phyloP scores from a whole-genome alignment of 495 filamentous ascomycete species.

The Hyaloscypha bicolor region DNA sequence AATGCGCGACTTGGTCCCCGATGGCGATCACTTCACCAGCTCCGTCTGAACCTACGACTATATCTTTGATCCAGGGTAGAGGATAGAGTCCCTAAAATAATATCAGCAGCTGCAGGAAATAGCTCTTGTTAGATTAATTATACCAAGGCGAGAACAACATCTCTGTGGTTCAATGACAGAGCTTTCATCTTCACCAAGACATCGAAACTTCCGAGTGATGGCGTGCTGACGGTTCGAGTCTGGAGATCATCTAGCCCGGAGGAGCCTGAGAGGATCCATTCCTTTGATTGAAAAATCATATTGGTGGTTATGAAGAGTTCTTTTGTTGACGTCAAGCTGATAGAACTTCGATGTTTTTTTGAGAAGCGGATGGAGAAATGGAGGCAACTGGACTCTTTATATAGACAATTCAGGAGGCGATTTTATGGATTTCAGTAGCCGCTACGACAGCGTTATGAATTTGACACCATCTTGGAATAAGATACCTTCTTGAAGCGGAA shows the following conservation, averaged over 20 bases:
- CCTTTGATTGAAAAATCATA: conserved; percentile 7
- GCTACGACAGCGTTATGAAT: too few relatives aligned
- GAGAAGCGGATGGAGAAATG: too few relatives aligned
- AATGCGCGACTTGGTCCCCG: conserved; percentile 59
- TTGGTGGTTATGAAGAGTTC: not conserved
- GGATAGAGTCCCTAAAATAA: conserved; percentile 60
- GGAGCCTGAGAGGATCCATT: conserved; percentile 6
- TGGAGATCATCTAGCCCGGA: conserved; percentile 6
- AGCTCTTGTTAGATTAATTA: too few relatives aligned
- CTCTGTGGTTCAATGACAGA: conserved; percentile 79
- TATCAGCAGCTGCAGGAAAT: too few relatives aligned
- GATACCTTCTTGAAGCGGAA: too few relatives aligned
- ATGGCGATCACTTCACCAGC: conserved; percentile 70
- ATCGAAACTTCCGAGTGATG: conserved; percentile 65
- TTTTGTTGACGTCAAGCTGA: too few relatives aligned
- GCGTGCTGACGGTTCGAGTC: conserved; percentile 27
- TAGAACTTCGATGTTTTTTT: too few relatives aligned
- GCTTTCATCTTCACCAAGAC: conserved; percentile 64
- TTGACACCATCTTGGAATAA: too few relatives aligned
- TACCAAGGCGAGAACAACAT: conserved; percentile 71
- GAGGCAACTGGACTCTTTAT: too few relatives aligned
- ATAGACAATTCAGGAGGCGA: too few relatives aligned
- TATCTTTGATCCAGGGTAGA: conserved; percentile 56
- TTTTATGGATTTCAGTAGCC: too few relatives aligned
- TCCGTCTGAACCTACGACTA: conserved; percentile 74